These are phyloP conservation scores for Exophiala xenobiotica DNA, from an alignment of 2,329 filamentous ascomycete species.

Conservation along the genomic window DNA sequence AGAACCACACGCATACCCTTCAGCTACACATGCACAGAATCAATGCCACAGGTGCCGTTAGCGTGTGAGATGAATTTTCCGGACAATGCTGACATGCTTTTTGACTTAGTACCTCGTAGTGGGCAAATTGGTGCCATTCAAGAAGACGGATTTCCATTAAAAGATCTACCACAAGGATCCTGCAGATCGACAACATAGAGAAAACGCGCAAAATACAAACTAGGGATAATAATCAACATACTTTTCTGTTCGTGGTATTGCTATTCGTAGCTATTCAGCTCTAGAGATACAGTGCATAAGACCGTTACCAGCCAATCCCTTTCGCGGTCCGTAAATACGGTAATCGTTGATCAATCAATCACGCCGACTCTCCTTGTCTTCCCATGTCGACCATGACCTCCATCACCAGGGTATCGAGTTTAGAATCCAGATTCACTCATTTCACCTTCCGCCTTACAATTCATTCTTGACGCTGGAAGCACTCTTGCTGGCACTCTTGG, in stretches of 20 bases:
- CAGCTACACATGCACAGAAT: not conserved
- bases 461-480: slow-evolving; percentile 21
- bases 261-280: slow-evolving; percentile 25
- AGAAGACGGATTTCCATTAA: slow-evolving; percentile 42
- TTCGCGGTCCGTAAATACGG: slow-evolving; percentile 1
- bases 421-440: not conserved
- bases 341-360: slow-evolving; percentile 6
- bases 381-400: not conserved
- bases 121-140: slow-evolving; percentile 71
- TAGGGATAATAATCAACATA: not conserved
- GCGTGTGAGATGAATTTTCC: no score
- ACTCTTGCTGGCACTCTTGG: slow-evolving; percentile 19
- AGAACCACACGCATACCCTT: not conserved
- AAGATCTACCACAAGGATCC: not conserved
- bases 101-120: slow-evolving; percentile 73
- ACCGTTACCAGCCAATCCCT: slow-evolving; percentile 2
- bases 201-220: not conserved
- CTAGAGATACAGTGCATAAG: slow-evolving; percentile 20
- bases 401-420: slow-evolving; percentile 8
- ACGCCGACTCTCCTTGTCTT: slow-evolving; percentile 3
- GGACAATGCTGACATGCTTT: not conserved
- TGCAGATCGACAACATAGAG: not conserved
- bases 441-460: slow-evolving; percentile 25
- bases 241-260: slow-evolving; percentile 19
- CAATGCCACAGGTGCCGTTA: not conserved